A percentile compares a stretch with the other conserved stretches of the same genome.
Evolutionary conservation across 164 flowering plant species (phyloP).

Genomic region (Stephania japonica): DNA sequence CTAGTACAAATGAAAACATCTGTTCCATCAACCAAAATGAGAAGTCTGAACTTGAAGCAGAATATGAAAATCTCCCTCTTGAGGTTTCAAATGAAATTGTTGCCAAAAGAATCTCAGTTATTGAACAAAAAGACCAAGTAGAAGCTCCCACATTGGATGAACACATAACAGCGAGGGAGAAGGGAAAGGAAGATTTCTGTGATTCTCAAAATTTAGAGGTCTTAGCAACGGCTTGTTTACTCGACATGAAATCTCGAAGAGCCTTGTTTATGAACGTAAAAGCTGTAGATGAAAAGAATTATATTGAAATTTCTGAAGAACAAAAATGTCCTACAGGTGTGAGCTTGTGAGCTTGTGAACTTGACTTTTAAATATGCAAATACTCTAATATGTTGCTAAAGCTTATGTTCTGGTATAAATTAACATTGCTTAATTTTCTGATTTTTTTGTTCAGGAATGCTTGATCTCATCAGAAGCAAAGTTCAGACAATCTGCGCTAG

Average conservation of each 20-base stretch:
- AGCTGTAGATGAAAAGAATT: constrained; percentile 9
- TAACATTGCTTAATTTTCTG: constrained; percentile 4
- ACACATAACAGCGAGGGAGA: constrained; percentile 10
- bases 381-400: not conserved
- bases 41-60: constrained; percentile 11
- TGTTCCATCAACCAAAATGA: not conserved
- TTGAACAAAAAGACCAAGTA: constrained; percentile 6
- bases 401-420: not conserved
- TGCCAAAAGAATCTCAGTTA: not conserved
- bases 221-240: constrained; percentile 10
- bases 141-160: constrained; percentile 7
- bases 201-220: constrained; percentile 10
- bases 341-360: constrained; percentile 10
- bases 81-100: constrained; percentile 2
- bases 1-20: not conserved
- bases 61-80: constrained; percentile 5
- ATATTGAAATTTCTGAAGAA: constrained; percentile 9
- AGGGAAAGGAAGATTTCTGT: constrained; percentile 13
- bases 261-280: constrained; percentile 19
- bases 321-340: constrained; percentile 24
- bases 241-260: constrained; percentile 23
- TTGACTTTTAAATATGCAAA: not conserved
- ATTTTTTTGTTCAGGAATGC: constrained; percentile 29
- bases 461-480: constrained; percentile 20
- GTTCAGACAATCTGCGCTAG: constrained; percentile 24